Base-by-base conservation (phyloP, 331 rosid genomes). In the Malus hybrid region DNA sequence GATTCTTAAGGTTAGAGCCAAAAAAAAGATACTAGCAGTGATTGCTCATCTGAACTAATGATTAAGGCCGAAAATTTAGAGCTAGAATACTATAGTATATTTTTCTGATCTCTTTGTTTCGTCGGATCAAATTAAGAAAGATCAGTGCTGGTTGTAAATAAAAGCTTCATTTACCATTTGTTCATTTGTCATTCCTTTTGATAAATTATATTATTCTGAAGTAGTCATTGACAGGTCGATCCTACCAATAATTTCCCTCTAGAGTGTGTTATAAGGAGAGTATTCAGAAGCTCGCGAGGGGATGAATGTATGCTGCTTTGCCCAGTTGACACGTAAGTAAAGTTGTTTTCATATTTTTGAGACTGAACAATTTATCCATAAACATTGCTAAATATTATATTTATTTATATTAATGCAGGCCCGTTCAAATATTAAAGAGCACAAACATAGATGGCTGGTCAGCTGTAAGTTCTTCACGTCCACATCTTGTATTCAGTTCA, bases 321-420 rank as follows among this genome's bases (percentile, higher is more conserved):
- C 84, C 98, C 98, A 10, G 93, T 83, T 77, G 98, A 93, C 80
- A 90, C 87, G 98, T 93, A 83, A 91, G 98, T 87, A 33, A 24
- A 31, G 33, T 24, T 54, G 4, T 60, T 22, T 22, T 55, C 11
- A 0, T 60, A 0, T 36, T 32, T 57, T 5, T 31, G 24, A 66
- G 20, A 57, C 46, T 62, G 32, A 77, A 66, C 64, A 56, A 18
- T 62, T 22, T 65, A n/a, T 65, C 71, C 22, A 6, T 20, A 27
- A 28, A 28, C 39, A 60, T 44, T 6, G 8, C 62, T 80, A 50
- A 46, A 8, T 63, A 54, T 74, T 31, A 8, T 67, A 54, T 74
- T 32, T 59, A 20, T 54, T 79, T 67, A 61, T 34, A 57, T 28
- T 72, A 64, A 69, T 77, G 88, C 90, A 93, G 98, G 86, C 98